Base-by-base conservation (phyloP, 257 asterid genomes). In the Vinca minor region DNA sequence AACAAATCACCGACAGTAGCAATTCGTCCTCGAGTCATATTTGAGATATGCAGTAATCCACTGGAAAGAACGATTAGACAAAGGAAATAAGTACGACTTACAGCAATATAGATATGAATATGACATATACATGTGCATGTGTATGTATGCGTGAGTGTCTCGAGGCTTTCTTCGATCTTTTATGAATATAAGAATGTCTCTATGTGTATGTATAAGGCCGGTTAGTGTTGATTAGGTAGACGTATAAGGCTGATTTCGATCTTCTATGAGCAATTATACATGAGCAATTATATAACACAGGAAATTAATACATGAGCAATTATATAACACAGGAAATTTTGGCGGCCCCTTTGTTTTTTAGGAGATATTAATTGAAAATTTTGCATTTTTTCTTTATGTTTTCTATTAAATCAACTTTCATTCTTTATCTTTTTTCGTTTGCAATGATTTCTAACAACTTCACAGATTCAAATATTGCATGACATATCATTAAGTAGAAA, bases 21-120 rank as follows among this genome's bases (percentile, higher is more conserved):
- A 63, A 87, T 55, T 64, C 77, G 73, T 60, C 78, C 90, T 18
- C 58, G 81, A 47, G 83, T 71, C 69, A 89, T 81, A 67, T 85
- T 93, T 21, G 96, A 85, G 73, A 93, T 83, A 76, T 93, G 98
- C 74, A 93, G 80, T 80, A 93, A 69, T 59, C 98, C 98, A 79
- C 98, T 93, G 78, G 59, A 59, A 73, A 77, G 70, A 44, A 63
- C 48, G 11, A 32, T 12, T 35, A 17, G 57, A 21, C 3, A 26
- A 26, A 21, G 28, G 12, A 49, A 32, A 23, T 34, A n/a, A 13
- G 20, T 14, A 69, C 10, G 31, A 62, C 46, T 36, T 62, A 36
- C 39, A 49, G 32, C 53, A 45, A 59, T 21, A 13, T 4, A 21
- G 17, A 18, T 9, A 3, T 32, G 8, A 20, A 18, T 9, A 3